Base-by-base conservation (phyloP, 2,329 filamentous ascomycete species). In the Xylariaceae sp. region DNA sequence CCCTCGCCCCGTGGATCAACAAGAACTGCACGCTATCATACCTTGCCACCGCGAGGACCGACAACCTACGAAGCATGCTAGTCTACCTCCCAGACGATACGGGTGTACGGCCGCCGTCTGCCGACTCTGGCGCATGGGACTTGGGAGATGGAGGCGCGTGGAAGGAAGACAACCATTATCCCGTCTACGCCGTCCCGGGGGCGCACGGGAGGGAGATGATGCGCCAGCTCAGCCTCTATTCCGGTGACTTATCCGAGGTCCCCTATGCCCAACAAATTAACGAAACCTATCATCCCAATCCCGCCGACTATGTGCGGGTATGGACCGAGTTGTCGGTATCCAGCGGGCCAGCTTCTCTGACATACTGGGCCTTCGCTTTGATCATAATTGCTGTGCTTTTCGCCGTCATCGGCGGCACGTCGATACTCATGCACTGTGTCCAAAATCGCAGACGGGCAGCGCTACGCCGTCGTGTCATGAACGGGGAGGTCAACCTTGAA, bases 401-500 rank as follows among this genome's bases (percentile, higher is more conserved):
- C 2, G 53, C 69, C 27, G 72, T 93, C 37, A 74, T 94, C 26
- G 67, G 72, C 3, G 58, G 65, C 9, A 86, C 78, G 1, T 92
- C 77, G 1, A 54, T 79, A 25, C 63, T 70, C 33, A 93, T 92
- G 83, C 87, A 92, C 47, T 65, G 80, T 15, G 64, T 92, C 19
- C 86, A 94, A 54, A 74, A 77, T 22, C 71, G 76, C 30, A 77
- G 87, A 19, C 77, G 89, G 7, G 68, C 69, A 16, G 68, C 68
- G 2, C 64, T 96, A 9, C 75, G 77, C 32, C 72, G 75, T 30
- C 77, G 88, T 10, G 80, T 95, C 12, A 69, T 76, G 37, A 70
- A 68, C 6, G 89, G 90, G 33, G 83, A 94, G 46, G 79, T 94
- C 14, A 85, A 95, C 51, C 67, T 95, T 3, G 89, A 95, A 58